Conservation (phyloP, 768 basidiomycete genomes). For the Boletus rubroflammeus region DNA sequence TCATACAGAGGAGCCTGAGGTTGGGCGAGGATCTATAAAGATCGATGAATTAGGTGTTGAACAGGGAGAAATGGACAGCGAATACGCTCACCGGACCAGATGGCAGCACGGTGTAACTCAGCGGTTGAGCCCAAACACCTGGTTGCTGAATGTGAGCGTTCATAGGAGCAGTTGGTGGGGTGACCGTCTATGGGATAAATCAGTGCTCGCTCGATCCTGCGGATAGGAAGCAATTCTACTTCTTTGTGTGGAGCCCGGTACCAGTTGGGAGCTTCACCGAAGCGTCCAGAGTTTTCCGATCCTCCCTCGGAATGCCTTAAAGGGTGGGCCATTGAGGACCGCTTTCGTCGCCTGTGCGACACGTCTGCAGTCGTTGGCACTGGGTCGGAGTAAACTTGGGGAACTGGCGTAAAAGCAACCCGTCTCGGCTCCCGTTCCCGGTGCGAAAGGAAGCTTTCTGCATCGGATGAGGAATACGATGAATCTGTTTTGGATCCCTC, state of each 20-base stretch:
- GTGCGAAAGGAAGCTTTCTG: not conserved
- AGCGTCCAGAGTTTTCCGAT: not conserved
- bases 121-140: not conserved
- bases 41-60: not conserved
- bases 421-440: not conserved
- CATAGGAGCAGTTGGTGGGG: not conserved
- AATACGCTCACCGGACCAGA: not conserved
- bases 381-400: not conserved
- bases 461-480: not conserved
- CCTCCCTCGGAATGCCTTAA: not conserved
- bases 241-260: not conserved
- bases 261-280: not conserved
- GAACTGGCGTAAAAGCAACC: too few relatives aligned
- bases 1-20: slow-evolving; percentile 1
- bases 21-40: not conserved
- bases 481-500: not conserved
- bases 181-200: not conserved
- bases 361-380: not conserved
- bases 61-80: not conserved
- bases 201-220: not conserved
- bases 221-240: not conserved
- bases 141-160: not conserved
- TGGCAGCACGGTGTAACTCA: not conserved
- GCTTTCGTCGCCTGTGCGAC: not conserved
- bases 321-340: not conserved